A percentile compares a stretch with the other conserved stretches of the same genome.
Evolutionary conservation across 331 rosid species (phyloP).

Genomic region (Phaseolus coccineus): DNA sequence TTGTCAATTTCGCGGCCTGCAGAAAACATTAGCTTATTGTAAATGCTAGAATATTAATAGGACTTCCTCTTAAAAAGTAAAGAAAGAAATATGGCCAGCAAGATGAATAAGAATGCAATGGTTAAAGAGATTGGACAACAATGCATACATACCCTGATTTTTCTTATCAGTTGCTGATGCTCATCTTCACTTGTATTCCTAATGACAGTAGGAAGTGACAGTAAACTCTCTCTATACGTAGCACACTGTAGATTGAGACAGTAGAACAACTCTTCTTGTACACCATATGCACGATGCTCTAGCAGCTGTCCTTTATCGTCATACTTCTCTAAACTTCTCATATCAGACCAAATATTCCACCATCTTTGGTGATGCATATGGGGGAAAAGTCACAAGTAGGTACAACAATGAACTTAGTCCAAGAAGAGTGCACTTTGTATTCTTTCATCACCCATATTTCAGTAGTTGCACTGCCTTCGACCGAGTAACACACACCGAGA

Average conservation of each 20-base stretch:
- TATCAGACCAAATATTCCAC: too few species aligned
- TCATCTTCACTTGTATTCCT: neutral
- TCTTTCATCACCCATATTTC: slow-evolving; percentile 39
- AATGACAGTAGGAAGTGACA: too few species aligned
- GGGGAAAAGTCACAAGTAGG: neutral
- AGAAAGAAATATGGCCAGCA: neutral
- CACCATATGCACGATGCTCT: too few species aligned
- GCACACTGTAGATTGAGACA: too few species aligned
- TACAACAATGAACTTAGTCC: slow-evolving; percentile 8
- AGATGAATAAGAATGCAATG: neutral
- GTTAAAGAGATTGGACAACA: neutral
- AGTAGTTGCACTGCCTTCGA: accelerated
- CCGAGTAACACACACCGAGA: neutral
- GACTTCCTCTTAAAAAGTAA: neutral
- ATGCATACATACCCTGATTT: neutral
- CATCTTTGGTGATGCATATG: neutral
- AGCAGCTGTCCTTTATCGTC: too few species aligned
- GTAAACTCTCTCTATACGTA: too few species aligned
- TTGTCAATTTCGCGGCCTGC: neutral
- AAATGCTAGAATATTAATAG: neutral
- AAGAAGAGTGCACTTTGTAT: slow-evolving; percentile 35
- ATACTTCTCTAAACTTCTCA: too few species aligned
- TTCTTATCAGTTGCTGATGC: neutral
- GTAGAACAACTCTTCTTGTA: too few species aligned
- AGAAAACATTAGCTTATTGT: neutral